Evolutionary conservation across 768 basidiomycete genomes (phyloP), one percentile per base, ranked within the genome.

Genomic region (Suillus cothurnatus): DNA sequence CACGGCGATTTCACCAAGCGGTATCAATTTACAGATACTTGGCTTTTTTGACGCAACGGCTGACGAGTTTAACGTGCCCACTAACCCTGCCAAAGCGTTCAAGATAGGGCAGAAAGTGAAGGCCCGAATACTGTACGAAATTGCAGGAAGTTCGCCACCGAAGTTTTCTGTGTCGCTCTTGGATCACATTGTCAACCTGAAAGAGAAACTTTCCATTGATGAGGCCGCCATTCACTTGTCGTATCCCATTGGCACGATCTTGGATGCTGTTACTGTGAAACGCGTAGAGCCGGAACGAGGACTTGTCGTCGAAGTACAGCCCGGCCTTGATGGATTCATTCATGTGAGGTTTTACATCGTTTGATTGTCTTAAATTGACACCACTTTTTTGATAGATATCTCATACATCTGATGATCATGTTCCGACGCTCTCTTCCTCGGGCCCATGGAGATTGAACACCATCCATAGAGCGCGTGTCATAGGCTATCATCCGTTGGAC

Each of bases 1-100:
- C 64, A 97, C 95, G 2, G 87, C 88, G 21, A 84, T 92, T 26
- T 82, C 88, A 49, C 81, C 89, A 19, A 82, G 78, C 26, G 97
- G 97, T 21, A 79, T 99, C 43, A 93, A 92, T 73, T 79, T 99
- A 36, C 96, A 97, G 77, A 81, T 98, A 21, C 84, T 96, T 31
- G 95, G 95, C 0, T 96, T 91, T 76, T 99, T 95, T 77, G 90
- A 93, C 43, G 97, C 95, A 38, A 97, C 94, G 0, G 82, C 93
- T 32, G 95, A 97, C 72, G 82, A 87, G 47, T 85, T 91, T 64
- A 97, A 99, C 77, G 78, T 97, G 17, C 83, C 74, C 31, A 78
- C 79, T 15, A 70, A 74, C 6, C 71, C 78, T 47, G 78, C 76
- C 31, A 81, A 82, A 61, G 71, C 76, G 14, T 85, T 84, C 74